Conservation (phyloP, 164 flowering plant species). For the Amborella trichopoda region DNA sequence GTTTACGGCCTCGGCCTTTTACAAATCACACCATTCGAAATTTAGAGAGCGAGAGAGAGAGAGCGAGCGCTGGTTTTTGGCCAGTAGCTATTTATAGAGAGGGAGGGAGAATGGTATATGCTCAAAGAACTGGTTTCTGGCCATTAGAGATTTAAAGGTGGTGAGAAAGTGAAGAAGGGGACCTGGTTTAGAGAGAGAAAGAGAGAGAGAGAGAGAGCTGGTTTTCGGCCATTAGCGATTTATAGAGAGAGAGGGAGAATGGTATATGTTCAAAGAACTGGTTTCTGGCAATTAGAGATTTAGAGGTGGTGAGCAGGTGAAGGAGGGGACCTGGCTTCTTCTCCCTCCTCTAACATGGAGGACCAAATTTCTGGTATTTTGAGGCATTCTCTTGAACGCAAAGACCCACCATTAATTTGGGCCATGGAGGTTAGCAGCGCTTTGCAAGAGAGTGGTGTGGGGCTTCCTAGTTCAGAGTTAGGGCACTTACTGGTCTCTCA, state of each 20-base stretch:
- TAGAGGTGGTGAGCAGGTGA: background rate
- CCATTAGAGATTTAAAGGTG: background rate
- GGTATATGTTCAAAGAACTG: background rate
- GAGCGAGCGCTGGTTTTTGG: no score
- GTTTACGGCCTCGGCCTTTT: no score
- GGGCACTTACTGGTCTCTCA: slow-evolving; percentile 31
- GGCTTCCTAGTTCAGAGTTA: slow-evolving; percentile 30
- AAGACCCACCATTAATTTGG: slow-evolving; percentile 34
- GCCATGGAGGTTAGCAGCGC: slow-evolving; percentile 27
- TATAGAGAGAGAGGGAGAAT: background rate
- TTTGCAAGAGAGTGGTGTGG: slow-evolving; percentile 14
- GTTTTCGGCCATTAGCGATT: background rate
- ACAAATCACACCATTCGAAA: no score
- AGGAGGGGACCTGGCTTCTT: background rate
- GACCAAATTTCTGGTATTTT: slow-evolving; percentile 21
- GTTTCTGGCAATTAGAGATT: background rate
- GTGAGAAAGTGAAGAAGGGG: background rate
- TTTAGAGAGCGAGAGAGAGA: no score
- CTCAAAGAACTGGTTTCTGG: background rate
- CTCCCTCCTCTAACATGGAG: no score
- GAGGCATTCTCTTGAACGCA: slow-evolving; percentile 26
- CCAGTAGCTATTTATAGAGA: no score
- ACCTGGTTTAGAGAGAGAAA: no score
- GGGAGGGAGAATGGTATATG: background rate
- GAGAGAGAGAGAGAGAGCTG: no score